Base-by-base conservation (phyloP, 768 basidiomycete species). In the Xerocomellus amylosporus region DNA sequence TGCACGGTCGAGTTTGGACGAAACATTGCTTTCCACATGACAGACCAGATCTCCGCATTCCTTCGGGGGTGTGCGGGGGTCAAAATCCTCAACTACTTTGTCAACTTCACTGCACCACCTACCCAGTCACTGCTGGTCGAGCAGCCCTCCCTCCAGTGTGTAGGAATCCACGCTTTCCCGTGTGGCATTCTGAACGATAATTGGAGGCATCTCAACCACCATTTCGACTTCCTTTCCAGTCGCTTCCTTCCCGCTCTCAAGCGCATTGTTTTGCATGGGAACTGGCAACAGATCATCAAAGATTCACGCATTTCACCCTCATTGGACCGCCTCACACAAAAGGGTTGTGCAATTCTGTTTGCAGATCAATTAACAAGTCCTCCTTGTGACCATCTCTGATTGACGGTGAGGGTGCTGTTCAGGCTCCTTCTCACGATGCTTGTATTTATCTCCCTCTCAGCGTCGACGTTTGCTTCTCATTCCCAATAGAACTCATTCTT, bases 1-100 rank as follows among this genome's bases (percentile, higher is more conserved):
- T 71, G 73, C 50, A 75, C 72, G 2, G 72, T 86, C 22, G 85
- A 87, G 61, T 76, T 87, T 51, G 85, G 85, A 33, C 76, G 70
- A 56, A 78, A 81, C 63, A 58, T 83, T 30, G 78, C 75, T 38
- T 87, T 87, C 65, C 70, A 77, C 41, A 64, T 80, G 51, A 49
- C 53, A 36, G 84, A 87, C 60, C 67, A 75, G 53, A 68, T 87
- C 46, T 62, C 75, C 6, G 49, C 64, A 8, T 77, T 83, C 61
- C 68, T 88, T 41, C 70, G 66, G 26, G 62, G 67, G 10, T 83
- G 83, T 58, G 69, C 76, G 0, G 70, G 56, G 26, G 73, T 86
- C 31, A 72, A 71, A 53, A 72, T 77, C 53, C 66, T 88, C 57
- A 81, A 85, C 65, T 87, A 82, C 61, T 78, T 76, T 64, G 39